A percentile compares a stretch with the other conserved stretches of the same genome.
Conservation (phyloP, 108 stramenopile species). For the Nitzschia inconspicua region DNA sequence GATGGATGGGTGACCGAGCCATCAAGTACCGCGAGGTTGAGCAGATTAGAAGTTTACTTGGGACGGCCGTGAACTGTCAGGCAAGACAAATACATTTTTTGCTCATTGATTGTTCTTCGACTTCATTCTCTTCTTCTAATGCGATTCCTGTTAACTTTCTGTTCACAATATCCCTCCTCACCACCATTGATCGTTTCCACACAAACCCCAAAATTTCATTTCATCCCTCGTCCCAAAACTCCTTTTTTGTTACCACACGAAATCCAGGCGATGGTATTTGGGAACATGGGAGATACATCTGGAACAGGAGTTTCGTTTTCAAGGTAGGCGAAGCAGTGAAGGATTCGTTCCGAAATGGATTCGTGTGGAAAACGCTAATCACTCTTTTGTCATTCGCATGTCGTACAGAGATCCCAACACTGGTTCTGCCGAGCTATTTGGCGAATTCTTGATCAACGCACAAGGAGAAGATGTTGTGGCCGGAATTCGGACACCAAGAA, state of each 20-base stretch:
- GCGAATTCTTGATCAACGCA: constrained; percentile 87
- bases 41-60: constrained; percentile 68
- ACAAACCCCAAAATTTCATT: too few species aligned
- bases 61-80: constrained; percentile 67
- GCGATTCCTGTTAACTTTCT: too few species aligned
- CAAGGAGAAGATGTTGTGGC: constrained; percentile 91
- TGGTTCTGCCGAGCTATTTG: constrained; percentile 67
- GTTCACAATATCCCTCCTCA: too few species aligned
- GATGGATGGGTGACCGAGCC: constrained; percentile 82
- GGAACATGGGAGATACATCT: constrained; percentile 77
- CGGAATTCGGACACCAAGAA: constrained; percentile 81
- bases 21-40: constrained; percentile 85
- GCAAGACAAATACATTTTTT: too few species aligned
- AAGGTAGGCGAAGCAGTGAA: constrained; percentile 21
- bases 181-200: too few species aligned
- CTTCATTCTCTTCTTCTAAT: too few species aligned
- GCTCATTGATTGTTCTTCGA: too few species aligned
- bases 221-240: too few species aligned
- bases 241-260: too few species aligned
- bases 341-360: not conserved
- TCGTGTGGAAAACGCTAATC: too few species aligned
- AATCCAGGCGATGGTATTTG: constrained; percentile 89
- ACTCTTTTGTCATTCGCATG: too few species aligned
- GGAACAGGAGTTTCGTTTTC: constrained; percentile 87
- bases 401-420: constrained; percentile 88